Evolutionary conservation across 192 early-diverging fungal species (phyloP).

Genomic region (Podila minutissima): DNA sequence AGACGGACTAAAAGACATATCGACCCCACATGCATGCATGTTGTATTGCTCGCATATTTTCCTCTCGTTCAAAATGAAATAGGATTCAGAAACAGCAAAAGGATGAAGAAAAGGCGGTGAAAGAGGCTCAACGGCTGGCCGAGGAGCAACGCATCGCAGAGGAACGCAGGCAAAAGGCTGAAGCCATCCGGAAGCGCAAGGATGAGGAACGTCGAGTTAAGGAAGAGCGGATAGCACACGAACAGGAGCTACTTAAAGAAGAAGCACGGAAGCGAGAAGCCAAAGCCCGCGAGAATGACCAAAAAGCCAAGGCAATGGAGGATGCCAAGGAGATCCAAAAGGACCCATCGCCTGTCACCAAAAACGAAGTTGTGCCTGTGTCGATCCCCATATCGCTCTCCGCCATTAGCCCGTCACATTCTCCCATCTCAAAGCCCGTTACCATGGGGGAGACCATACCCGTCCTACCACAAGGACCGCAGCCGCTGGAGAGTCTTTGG

Average conservation of each 20-base stretch:
- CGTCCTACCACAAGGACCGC: too few species aligned
- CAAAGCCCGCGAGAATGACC: slow-evolving; percentile 57
- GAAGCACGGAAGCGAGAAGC: slow-evolving; percentile 63
- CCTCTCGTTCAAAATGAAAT: slow-evolving; percentile 10
- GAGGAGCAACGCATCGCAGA: slow-evolving; percentile 50
- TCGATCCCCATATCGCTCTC: too few species aligned
- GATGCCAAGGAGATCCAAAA: slow-evolving; percentile 5
- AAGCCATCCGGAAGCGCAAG: slow-evolving; percentile 69
- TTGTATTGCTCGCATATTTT: not conserved
- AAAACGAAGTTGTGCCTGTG: too few species aligned
- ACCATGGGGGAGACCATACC: too few species aligned
- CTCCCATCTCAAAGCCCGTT: too few species aligned
- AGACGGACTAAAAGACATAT: too few species aligned
- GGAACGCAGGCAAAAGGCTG: slow-evolving; percentile 58
- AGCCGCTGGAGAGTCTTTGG: too few species aligned
- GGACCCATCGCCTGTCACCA: too few species aligned
- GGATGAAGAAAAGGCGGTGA: slow-evolving; percentile 69
- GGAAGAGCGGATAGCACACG: slow-evolving; percentile 59
- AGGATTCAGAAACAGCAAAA: slow-evolving; percentile 77
- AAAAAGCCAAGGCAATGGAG: slow-evolving; percentile 51
- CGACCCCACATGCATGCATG: not conserved
- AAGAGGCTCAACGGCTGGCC: slow-evolving; percentile 65
- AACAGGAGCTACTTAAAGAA: slow-evolving; percentile 57
- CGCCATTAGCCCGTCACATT: too few species aligned
- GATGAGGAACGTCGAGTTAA: slow-evolving; percentile 68